phyloP scores from a whole-genome alignment of 2,329 filamentous ascomycete species.

The Didymella segeticola region DNA sequence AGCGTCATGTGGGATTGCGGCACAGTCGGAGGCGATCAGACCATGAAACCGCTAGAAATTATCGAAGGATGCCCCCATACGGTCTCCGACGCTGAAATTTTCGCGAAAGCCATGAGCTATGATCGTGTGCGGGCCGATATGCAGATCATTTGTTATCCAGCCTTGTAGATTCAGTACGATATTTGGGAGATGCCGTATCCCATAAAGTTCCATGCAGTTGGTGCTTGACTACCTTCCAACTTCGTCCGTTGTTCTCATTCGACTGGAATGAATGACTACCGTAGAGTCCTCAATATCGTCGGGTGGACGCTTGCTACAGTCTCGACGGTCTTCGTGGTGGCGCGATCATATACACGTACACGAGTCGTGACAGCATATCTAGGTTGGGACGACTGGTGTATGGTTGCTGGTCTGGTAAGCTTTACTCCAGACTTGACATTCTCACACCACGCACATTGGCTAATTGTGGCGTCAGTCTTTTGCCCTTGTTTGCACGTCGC shows the following conservation, averaged over 20 bases:
- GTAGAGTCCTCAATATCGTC: neutral
- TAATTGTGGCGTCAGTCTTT: neutral
- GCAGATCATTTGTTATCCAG: too few relatives aligned
- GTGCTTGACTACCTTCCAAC: too few relatives aligned
- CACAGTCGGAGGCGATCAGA: neutral
- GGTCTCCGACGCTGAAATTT: too few relatives aligned
- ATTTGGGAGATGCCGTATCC: neutral
- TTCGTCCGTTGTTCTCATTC: neutral
- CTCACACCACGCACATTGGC: neutral
- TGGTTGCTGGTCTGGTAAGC: constrained; percentile 6
- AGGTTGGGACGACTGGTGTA: constrained; percentile 16
- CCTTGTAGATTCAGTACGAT: too few relatives aligned
- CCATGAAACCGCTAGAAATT: neutral
- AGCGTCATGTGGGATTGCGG: neutral
- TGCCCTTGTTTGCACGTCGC: constrained; percentile 4
- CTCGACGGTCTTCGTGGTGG: constrained; percentile 5
- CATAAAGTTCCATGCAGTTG: neutral
- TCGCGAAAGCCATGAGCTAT: too few relatives aligned
- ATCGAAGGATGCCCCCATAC: neutral
- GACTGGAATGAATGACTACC: neutral
- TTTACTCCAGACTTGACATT: neutral
- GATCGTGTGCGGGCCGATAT: too few relatives aligned
- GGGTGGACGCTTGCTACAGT: neutral
- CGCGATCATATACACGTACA: constrained; percentile 3
- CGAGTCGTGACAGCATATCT: constrained; percentile 1